Evolutionary conservation across 179 eudicot genomes (phyloP).

Genomic region (Beta corolliflora): DNA sequence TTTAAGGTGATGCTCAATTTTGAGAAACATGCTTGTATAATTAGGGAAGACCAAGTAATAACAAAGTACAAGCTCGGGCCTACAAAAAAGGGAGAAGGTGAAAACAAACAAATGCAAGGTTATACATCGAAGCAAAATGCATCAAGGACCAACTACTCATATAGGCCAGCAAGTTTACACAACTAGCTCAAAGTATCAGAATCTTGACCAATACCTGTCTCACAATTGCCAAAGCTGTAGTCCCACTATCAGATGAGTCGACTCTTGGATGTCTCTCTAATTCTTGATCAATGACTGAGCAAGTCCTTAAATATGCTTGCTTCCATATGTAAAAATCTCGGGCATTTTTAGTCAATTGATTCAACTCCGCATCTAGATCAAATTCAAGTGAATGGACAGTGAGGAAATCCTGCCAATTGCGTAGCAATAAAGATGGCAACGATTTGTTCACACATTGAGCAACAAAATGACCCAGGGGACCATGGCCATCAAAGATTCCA

Average conservation of each 20-base stretch:
- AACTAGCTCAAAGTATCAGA: background rate
- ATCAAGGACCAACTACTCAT: background rate
- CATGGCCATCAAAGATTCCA: constrained; percentile 89
- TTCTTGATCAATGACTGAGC: constrained; percentile 63
- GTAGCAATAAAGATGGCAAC: constrained; percentile 61
- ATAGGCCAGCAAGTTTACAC: background rate
- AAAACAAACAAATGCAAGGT: background rate
- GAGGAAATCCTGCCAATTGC: constrained; percentile 64
- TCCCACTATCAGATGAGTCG: constrained; percentile 73
- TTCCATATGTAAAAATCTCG: constrained; percentile 58
- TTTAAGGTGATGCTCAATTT: background rate
- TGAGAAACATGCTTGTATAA: background rate
- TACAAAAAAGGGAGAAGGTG: background rate
- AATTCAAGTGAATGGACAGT: constrained; percentile 33
- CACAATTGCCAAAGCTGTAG: constrained; percentile 69
- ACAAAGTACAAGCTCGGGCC: background rate
- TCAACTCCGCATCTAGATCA: constrained; percentile 26
- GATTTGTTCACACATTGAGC: constrained; percentile 60
- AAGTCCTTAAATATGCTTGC: constrained; percentile 56
- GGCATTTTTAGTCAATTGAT: constrained; percentile 25
- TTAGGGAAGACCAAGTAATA: background rate
- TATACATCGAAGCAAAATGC: background rate
- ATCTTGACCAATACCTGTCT: constrained; percentile 53
- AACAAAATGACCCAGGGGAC: constrained; percentile 81
- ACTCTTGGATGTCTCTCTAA: constrained; percentile 51